These are phyloP conservation scores for Aurifilum marmelostoma DNA, from an alignment of 2,329 filamentous ascomycete species.

Conservation along the genomic window DNA sequence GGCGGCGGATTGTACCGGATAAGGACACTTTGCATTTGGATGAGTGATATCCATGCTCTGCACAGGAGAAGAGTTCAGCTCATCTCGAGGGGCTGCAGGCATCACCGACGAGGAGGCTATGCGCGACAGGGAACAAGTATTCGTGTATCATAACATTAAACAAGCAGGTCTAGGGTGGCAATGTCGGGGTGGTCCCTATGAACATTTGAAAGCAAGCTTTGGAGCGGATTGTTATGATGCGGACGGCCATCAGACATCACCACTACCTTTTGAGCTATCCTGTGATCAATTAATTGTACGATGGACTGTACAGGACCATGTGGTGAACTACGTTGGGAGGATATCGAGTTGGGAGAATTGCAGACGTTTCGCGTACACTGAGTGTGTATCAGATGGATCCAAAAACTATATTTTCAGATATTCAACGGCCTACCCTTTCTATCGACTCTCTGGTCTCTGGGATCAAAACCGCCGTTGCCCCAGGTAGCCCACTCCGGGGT, in stretches of 20 bases:
- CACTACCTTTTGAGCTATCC: slow-evolving; percentile 3
- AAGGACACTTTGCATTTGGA: not conserved
- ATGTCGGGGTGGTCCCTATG: slow-evolving; percentile 18
- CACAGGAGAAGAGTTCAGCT: not conserved
- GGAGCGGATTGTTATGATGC: slow-evolving; percentile 17
- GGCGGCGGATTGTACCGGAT: not conserved
- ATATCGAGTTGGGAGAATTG: not conserved
- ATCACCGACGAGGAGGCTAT: not conserved
- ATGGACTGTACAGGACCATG: not conserved
- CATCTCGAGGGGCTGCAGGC: not conserved
- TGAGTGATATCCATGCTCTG: not conserved
- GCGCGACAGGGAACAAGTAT: slow-evolving; percentile 8
- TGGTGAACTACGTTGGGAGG: not conserved
- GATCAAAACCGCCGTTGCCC: slow-evolving; percentile 94
- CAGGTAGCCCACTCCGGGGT: slow-evolving; percentile 95
- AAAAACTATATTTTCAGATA: slow-evolving; percentile 29
- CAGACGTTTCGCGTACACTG: not conserved
- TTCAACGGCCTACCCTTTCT: slow-evolving; percentile 76
- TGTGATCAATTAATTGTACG: slow-evolving; percentile 22
- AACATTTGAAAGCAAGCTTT: slow-evolving; percentile 25
- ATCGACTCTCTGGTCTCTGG: slow-evolving; percentile 83
- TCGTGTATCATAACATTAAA: slow-evolving; percentile 21
- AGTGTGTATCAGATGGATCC: not conserved
- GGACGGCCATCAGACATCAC: slow-evolving; percentile 23
- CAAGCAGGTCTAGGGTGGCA: slow-evolving; percentile 13